These are phyloP conservation scores for Telfairia occidentalis DNA, from an alignment of 331 rosid species.

Conservation along the genomic window DNA sequence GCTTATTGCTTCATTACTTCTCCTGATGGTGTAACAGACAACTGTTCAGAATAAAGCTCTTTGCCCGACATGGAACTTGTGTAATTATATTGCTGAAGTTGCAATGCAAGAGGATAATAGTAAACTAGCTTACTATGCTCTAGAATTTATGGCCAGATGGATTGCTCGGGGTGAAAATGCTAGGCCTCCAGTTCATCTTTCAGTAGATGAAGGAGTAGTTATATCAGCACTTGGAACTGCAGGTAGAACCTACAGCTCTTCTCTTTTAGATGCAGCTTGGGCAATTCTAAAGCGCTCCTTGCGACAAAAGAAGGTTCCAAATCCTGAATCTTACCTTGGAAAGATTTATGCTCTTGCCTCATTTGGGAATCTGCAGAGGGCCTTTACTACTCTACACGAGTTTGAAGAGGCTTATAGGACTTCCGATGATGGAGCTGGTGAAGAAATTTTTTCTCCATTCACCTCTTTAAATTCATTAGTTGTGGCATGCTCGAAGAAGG, in stretches of 20 bases:
- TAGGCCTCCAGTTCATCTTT: constrained; percentile 44
- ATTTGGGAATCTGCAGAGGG: constrained; percentile 62
- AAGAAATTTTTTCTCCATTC: constrained; percentile 78
- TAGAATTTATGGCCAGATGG: constrained; percentile 87
- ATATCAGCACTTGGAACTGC: constrained; percentile 69
- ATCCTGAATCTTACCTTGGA: constrained; percentile 71
- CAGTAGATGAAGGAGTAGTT: constrained; percentile 75
- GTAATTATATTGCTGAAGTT: constrained; percentile 49
- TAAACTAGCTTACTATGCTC: constrained; percentile 60
- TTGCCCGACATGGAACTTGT: constrained; percentile 71
- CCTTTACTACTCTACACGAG: constrained; percentile 57
- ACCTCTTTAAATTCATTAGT: constrained; percentile 77
- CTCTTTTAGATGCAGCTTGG: constrained; percentile 75
- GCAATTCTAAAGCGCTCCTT: constrained; percentile 60
- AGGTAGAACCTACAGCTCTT: constrained; percentile 54
- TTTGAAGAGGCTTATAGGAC: constrained; percentile 59
- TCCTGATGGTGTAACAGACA: constrained; percentile 37
- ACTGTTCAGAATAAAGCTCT: constrained; percentile 90
- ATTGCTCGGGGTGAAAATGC: constrained; percentile 67
- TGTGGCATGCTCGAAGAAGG: constrained; percentile 72
- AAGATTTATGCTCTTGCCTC: constrained; percentile 79
- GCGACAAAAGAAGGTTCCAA: constrained; percentile 67
- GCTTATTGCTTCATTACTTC: constrained; percentile 17
- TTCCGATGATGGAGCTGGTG: constrained; percentile 39
- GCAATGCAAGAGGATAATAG: constrained; percentile 62